phyloP scores from a whole-genome alignment of 176 grass and related monocot species.

The Hyparrhenia diplandra region DNA sequence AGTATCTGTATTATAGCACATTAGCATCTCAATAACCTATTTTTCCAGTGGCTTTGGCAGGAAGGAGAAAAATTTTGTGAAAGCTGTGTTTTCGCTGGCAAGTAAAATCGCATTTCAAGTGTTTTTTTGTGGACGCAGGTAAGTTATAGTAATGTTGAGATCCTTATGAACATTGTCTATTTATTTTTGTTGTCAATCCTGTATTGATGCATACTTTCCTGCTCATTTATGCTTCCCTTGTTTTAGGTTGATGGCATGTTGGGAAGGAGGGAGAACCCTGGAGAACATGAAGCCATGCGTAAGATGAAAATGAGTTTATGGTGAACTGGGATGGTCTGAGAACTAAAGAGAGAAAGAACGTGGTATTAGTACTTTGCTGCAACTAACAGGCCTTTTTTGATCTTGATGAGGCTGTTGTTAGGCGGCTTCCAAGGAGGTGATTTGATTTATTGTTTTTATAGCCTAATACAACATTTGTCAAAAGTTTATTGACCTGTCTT shows the following conservation, averaged over 20 bases:
- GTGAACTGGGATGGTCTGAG: slow-evolving; percentile 97
- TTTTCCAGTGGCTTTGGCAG: slow-evolving; percentile 90
- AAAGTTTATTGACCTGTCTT: slow-evolving; percentile 7
- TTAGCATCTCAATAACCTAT: slow-evolving; percentile 31
- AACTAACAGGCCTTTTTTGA: slow-evolving; percentile 98
- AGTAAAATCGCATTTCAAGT: slow-evolving; percentile 95
- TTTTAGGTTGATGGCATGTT: slow-evolving; percentile 94
- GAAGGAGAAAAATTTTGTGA: slow-evolving; percentile 97
- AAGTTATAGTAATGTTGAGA: slow-evolving; percentile 20
- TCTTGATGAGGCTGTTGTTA: slow-evolving; percentile 95
- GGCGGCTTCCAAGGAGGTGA: slow-evolving; percentile 93
- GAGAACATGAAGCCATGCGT: slow-evolving; percentile 98
- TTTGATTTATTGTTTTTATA: slow-evolving; percentile 7
- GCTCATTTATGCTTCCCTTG: neutral
- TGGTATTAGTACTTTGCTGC: slow-evolving; percentile 94
- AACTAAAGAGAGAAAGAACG: slow-evolving; percentile 94
- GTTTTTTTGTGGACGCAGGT: slow-evolving; percentile 99
- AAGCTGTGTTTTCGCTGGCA: slow-evolving; percentile 89
- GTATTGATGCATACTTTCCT: slow-evolving; percentile 7
- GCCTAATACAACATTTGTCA: neutral
- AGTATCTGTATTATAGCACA: slow-evolving; percentile 2
- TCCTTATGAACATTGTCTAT: neutral
- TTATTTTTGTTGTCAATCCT: neutral
- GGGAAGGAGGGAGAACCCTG: slow-evolving; percentile 95
- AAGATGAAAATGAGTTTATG: slow-evolving; percentile 99